Conservation (phyloP, 148 eudicot species). For the Nyssa sinensis region DNA sequence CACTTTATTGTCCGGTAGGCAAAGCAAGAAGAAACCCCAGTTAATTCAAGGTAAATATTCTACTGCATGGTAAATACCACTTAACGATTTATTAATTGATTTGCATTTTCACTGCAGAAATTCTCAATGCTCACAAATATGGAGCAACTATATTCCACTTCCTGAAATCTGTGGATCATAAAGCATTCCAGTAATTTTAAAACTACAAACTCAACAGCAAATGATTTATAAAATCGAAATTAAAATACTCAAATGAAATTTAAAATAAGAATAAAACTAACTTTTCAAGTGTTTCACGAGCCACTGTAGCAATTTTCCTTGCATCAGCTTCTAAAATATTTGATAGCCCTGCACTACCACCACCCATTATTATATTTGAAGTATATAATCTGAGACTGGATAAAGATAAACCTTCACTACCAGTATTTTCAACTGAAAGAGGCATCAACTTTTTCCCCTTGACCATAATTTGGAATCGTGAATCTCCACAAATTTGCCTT, state of each 20-base stretch:
- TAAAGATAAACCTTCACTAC: slow-evolving; percentile 23
- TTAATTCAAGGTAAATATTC: no score
- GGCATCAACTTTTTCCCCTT: slow-evolving; percentile 31
- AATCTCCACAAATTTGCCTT: slow-evolving; percentile 39
- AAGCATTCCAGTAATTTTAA: background rate
- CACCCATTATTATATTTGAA: slow-evolving; percentile 3
- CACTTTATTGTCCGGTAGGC: background rate
- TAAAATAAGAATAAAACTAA: slow-evolving; percentile 20
- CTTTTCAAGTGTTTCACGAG: slow-evolving; percentile 68
- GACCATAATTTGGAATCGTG: slow-evolving; percentile 29
- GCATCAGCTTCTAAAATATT: slow-evolving; percentile 62
- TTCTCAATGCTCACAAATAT: background rate
- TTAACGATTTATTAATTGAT: background rate
- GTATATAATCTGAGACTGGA: background rate
- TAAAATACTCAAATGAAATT: slow-evolving; percentile 5
- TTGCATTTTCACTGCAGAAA: background rate
- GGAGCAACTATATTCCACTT: background rate
- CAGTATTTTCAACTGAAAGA: no score
- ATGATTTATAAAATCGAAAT: background rate
- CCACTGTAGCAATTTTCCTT: slow-evolving; percentile 60
- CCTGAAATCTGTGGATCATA: background rate
- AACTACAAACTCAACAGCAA: background rate
- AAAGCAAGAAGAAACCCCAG: background rate
- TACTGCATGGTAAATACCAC: no score
- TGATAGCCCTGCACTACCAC: slow-evolving; percentile 44